Base-by-base conservation (phyloP, 257 asterid species). In the Cynanchum wilfordii region DNA sequence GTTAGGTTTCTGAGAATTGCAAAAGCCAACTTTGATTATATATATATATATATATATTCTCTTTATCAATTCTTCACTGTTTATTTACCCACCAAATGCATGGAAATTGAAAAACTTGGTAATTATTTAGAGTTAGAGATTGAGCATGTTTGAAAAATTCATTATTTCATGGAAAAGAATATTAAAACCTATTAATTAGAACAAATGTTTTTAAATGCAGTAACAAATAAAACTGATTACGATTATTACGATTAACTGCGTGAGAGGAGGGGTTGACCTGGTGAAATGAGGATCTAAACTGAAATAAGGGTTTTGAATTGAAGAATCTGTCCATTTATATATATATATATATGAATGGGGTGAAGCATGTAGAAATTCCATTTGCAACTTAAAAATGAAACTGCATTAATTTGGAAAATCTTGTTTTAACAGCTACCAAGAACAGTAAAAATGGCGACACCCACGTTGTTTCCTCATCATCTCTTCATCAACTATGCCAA, bases 401-500 rank as follows among this genome's bases (percentile, higher is more conserved):
- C 19, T 60, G 22, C 56, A 51, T 17, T 27, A 66, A 66, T 66
- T 45, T 45, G 42, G 47, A 7, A 49, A 45, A 45, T 45, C 47
- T 38, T 68, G 58, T 49, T 49, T 49, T 45, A 40, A 71, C 71
- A 73, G 38, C 65, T 50, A 68, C 45, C 57, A 24, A 72, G 67
- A 69, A 52, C 75, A 76, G 82, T 76, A 82, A 82, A 82, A 79
- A 82, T 82, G 82, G 77, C 79, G 77, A 77, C 75, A 66, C 75
- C 82, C 86, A 79, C 79, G 84, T 82, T 79, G 72, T 79, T 40
- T 79, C 79, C 75, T 75, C 85, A 63, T 70, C 81, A 70, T 15
- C 79, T 38, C 25, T 63, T 68, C 59, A 38, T 55, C 69, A 73
- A 51, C 15, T 79, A 33, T 70, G 36, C 79, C 19, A 27, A 50